A percentile compares a stretch with the other conserved stretches of the same genome.
Evolutionary conservation across 192 early-diverging fungal genomes (phyloP).

Genomic region (Chytriomyces sp.): DNA sequence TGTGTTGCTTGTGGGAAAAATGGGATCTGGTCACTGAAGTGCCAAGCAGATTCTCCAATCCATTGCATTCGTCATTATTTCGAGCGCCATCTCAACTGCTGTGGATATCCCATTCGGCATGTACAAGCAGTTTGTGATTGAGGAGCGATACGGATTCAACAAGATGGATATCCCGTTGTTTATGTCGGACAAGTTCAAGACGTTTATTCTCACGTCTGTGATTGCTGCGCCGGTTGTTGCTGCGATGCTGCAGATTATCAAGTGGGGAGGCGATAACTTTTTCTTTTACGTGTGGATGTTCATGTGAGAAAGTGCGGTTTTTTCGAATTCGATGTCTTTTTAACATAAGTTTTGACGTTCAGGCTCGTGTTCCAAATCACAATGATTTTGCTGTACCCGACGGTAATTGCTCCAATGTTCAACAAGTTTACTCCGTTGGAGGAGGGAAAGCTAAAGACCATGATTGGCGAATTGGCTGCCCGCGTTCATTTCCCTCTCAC

Average conservation of each 20-base stretch:
- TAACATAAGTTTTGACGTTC: neutral
- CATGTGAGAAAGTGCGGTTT: constrained; percentile 60
- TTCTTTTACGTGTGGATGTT: constrained; percentile 92
- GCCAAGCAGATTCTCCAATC: constrained; percentile 77
- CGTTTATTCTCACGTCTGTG: constrained; percentile 64
- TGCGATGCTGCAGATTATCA: constrained; percentile 75
- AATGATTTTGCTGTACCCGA: constrained; percentile 80
- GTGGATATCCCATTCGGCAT: constrained; percentile 79
- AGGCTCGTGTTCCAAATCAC: constrained; percentile 55
- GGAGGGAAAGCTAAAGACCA: constrained; percentile 76
- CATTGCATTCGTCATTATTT: constrained; percentile 72
- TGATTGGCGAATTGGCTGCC: constrained; percentile 82
- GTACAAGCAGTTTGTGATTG: constrained; percentile 94
- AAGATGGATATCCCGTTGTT: constrained; percentile 88
- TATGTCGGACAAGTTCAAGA: constrained; percentile 80
- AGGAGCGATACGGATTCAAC: constrained; percentile 94
- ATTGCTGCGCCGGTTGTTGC: constrained; percentile 83
- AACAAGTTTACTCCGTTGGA: constrained; percentile 91
- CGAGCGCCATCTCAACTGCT: constrained; percentile 63
- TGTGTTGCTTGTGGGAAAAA: constrained; percentile 37
- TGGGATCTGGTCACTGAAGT: neutral
- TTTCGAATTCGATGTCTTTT: constrained; percentile 4
- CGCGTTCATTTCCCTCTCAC: constrained; percentile 88
- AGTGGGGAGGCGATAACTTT: constrained; percentile 80
- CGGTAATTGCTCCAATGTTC: constrained; percentile 96